Evolutionary conservation across 2,329 filamentous ascomycete species (phyloP).

Genomic region (Fusarium sp.): DNA sequence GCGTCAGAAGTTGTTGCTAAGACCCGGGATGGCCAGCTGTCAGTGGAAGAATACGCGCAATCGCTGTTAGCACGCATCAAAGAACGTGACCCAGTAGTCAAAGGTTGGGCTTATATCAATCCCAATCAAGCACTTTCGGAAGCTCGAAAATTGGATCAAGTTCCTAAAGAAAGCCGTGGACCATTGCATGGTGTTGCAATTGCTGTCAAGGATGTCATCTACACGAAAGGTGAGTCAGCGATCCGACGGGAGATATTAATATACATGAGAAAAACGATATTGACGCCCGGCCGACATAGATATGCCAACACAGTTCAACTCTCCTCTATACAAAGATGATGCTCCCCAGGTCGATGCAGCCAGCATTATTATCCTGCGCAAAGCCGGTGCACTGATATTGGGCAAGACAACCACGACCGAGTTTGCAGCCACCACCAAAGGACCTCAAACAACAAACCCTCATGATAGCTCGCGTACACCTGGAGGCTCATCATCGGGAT

Average conservation of each 20-base stretch:
- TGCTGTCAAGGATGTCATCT: constrained; percentile 31
- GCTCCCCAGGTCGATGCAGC: constrained; percentile 63
- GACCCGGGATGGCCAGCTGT: background rate
- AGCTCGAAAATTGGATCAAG: constrained; percentile 12
- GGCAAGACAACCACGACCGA: constrained; percentile 58
- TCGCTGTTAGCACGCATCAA: constrained; percentile 23
- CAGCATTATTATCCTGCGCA: constrained; percentile 65
- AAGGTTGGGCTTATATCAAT: constrained; percentile 20
- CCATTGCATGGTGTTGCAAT: constrained; percentile 30
- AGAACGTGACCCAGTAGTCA: constrained; percentile 5
- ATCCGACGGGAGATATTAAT: too few relatives aligned
- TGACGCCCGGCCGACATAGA: constrained; percentile 47
- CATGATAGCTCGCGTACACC: constrained; percentile 73
- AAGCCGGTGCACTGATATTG: constrained; percentile 68
- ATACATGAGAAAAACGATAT: too few relatives aligned
- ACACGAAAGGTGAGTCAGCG: constrained; percentile 29
- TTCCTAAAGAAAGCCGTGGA: background rate
- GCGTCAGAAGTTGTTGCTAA: background rate
- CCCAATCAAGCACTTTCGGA: constrained; percentile 3
- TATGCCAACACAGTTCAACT: constrained; percentile 69
- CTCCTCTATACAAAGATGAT: constrained; percentile 63
- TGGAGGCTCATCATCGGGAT: constrained; percentile 75
- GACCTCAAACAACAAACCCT: constrained; percentile 67
- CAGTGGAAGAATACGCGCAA: constrained; percentile 40
- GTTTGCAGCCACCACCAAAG: constrained; percentile 66